Percentiles rank a stretch among this genome's conserved stretches.
These are phyloP conservation scores for Cadophora sp. DNA, from an alignment of 2,329 filamentous ascomycete genomes.

Conservation along the genomic window DNA sequence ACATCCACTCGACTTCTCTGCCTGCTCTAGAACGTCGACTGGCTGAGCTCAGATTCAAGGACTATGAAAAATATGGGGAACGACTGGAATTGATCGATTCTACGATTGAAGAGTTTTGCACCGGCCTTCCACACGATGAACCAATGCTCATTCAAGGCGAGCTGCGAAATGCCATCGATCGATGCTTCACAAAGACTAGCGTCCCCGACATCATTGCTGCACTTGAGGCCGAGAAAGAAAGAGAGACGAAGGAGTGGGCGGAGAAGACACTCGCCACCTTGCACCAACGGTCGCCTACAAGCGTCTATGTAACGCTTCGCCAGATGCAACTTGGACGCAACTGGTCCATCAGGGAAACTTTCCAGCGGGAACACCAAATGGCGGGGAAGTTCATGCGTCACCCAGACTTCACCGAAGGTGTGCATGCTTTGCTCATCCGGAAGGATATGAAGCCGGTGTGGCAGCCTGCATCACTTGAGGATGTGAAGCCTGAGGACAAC, in stretches of 20 bases:
- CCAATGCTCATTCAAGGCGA: constrained; percentile 71
- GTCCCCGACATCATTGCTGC: constrained; percentile 75
- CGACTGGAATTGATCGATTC: constrained; percentile 78
- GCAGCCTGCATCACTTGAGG: constrained; percentile 76
- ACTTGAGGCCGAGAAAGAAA: constrained; percentile 42
- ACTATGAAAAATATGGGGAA: constrained; percentile 68
- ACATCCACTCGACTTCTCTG: constrained; percentile 88
- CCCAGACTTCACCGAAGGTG: constrained; percentile 90
- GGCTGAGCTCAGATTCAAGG: constrained; percentile 86
- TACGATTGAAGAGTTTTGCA: constrained; percentile 91
- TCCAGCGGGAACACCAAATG: constrained; percentile 84
- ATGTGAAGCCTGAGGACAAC: constrained; percentile 61
- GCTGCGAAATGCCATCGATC: constrained; percentile 82
- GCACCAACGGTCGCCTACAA: constrained; percentile 80
- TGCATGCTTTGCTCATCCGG: constrained; percentile 79
- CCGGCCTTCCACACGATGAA: constrained; percentile 80
- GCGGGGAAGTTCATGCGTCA: constrained; percentile 88
- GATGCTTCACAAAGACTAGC: constrained; percentile 73
- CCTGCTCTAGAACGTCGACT: constrained; percentile 83
- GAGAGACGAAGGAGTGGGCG: constrained; percentile 74
- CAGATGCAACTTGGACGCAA: constrained; percentile 78
- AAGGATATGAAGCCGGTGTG: constrained; percentile 66
- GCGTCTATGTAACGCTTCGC: constrained; percentile 81
- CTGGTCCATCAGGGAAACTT: constrained; percentile 87
- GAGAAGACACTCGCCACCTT: constrained; percentile 78